Evolutionary conservation across 768 basidiomycete species (phyloP).

Genomic region (Collybia nuda): DNA sequence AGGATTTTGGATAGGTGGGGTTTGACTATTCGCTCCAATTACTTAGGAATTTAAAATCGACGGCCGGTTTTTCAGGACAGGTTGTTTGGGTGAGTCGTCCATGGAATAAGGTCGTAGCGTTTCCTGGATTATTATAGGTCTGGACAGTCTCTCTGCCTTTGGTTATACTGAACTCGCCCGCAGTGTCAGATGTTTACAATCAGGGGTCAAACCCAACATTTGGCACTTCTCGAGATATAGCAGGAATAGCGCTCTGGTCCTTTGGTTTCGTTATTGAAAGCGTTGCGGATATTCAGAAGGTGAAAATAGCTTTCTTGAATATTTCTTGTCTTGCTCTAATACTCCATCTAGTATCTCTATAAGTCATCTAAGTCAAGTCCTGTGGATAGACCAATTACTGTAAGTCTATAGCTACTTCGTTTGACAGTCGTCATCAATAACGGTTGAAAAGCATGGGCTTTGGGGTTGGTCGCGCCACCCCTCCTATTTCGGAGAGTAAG

Average conservation of each 20-base stretch:
- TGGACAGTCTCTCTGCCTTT: constrained; percentile 66
- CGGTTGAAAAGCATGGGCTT: constrained; percentile 37
- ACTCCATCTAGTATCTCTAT: constrained; percentile 41
- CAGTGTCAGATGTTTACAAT: constrained; percentile 44
- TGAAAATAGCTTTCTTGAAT: constrained; percentile 12
- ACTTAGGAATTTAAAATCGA: background rate
- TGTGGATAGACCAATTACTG: constrained; percentile 48
- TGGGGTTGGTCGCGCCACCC: constrained; percentile 67
- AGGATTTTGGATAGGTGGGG: constrained; percentile 6
- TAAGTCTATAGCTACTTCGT: constrained; percentile 16
- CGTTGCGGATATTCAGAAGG: constrained; percentile 60
- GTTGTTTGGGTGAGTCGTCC: constrained; percentile 54
- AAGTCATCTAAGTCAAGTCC: constrained; percentile 47
- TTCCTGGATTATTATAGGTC: constrained; percentile 30
- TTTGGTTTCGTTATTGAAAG: constrained; percentile 59
- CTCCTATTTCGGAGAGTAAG: constrained; percentile 72
- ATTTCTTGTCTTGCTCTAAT: background rate
- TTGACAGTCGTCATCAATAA: background rate
- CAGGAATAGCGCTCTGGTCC: constrained; percentile 60
- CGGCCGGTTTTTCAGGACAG: constrained; percentile 34
- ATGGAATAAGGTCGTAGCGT: background rate
- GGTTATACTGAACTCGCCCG: constrained; percentile 67
- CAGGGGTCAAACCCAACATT: constrained; percentile 55
- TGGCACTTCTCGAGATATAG: constrained; percentile 63
- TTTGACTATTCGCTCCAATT: background rate